Evolutionary conservation across 371 early-diverging fungal species (phyloP), one percentile per base, ranked within the genome.

Genomic region (Thermomucor indicae-seudaticae): DNA sequence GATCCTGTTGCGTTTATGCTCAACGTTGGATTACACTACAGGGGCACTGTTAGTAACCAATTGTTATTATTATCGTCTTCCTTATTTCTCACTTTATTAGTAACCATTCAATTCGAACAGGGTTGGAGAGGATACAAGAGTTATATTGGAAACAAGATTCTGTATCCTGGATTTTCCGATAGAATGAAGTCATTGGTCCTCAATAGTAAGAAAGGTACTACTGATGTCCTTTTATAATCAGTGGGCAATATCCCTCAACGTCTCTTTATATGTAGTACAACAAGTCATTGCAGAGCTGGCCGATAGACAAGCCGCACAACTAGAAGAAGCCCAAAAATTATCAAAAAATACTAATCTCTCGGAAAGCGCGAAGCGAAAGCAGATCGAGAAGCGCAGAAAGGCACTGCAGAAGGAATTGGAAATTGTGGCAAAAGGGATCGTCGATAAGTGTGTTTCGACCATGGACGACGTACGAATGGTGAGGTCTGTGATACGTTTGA

Each of bases 1-100:
- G 88, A 88, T 67, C 91, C 91, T 3, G 70, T 90, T n/a, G 85
- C 84, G 2, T 89, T 85, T 54, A 83, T 88, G 62, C 70, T 89
- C 5, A 81, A 85, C 46, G 55, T 89, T 5, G 82, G 83, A 1
- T 77, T 84, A 5, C 86, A 82, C 60, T 84, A 84, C 51, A 72
- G 80, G 48, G 88, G 88, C 47, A 75, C 83, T 47, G 88, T 85
- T 75, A 55, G 34, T 44, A n/a, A 47, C n/a, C 16, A 17, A 16
- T 40, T 17, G 4, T 17, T 28, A 35, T 7, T 5, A 0, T 40
- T 12, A 6, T 41, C 11, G n/a, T 2, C 8, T 0, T 20, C 8
- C 22, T 8, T 29, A 23, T 14, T 30, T n/a, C n/a, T 32, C 29
- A 22, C 31, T 41, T 23, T 41, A 7, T 40, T 38, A 17, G 3